Percentiles rank a stretch among this genome's conserved stretches.
These are phyloP conservation scores for Picea sitchensis DNA, from an alignment of 75 land plant species.

Conservation along the genomic window DNA sequence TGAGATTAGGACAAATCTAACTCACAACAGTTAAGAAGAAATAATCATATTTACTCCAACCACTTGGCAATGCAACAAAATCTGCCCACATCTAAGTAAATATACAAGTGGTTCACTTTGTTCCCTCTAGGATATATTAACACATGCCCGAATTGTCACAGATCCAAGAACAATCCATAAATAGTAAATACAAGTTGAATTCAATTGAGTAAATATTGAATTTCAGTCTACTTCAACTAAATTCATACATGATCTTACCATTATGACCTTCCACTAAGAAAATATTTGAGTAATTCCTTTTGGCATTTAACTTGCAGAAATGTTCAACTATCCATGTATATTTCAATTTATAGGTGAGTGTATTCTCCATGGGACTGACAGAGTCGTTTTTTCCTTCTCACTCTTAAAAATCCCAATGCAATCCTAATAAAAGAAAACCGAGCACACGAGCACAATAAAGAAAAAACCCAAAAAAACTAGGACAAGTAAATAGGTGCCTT, in stretches of 20 bases:
- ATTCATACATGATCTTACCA: constrained; percentile 17
- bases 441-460: background rate
- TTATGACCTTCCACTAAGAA: constrained; percentile 38
- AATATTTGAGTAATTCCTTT: constrained; percentile 44
- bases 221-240: background rate
- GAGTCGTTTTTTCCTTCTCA: constrained; percentile 30
- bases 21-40: constrained; percentile 63
- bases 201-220: background rate
- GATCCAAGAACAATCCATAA: too few relatives aligned
- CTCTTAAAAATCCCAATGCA: background rate
- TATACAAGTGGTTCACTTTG: constrained; percentile 60
- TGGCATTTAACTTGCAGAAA: constrained; percentile 30
- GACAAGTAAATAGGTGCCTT: background rate
- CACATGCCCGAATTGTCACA: constrained; percentile 42
- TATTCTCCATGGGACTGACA: background rate
- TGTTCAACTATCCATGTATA: constrained; percentile 39
- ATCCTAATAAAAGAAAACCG: background rate
- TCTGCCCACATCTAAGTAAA: constrained; percentile 80
- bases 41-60: constrained; percentile 70
- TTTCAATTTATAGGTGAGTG: constrained; percentile 15
- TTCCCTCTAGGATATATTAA: constrained; percentile 66
- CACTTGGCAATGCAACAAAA: constrained; percentile 51
- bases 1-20: constrained; percentile 50
- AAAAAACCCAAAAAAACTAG: background rate
- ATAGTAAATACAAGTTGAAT: too few relatives aligned